Evolutionary conservation across 2,329 filamentous ascomycete species (phyloP).

Genomic region (Aspergillus vadensis): DNA sequence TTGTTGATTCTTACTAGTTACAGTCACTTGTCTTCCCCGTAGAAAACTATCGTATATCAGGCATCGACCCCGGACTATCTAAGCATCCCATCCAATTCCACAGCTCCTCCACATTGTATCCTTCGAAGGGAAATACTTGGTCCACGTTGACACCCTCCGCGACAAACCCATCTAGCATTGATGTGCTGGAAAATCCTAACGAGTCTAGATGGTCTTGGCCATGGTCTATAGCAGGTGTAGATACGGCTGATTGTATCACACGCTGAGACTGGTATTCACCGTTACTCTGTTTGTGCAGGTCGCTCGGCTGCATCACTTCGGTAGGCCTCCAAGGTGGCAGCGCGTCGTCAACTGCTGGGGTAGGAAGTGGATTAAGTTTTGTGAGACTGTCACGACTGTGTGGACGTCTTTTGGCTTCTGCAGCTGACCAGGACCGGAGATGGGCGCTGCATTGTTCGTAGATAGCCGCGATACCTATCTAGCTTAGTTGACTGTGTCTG

Average conservation of each 20-base stretch:
- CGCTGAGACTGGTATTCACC: not conserved
- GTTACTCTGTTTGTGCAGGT: not conserved
- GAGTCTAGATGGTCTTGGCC: not conserved
- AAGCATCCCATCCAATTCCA: conserved; percentile 29
- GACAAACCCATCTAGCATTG: not conserved
- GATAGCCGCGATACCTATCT: conserved; percentile 5
- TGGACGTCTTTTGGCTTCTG: too few relatives aligned
- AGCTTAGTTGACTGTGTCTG: not conserved
- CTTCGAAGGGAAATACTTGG: conserved; percentile 21
- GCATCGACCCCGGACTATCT: conserved; percentile 10
- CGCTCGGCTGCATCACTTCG: not conserved
- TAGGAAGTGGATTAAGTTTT: not conserved
- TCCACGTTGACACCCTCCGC: conserved; percentile 10
- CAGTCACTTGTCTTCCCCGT: too few relatives aligned
- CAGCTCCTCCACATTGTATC: conserved; percentile 26
- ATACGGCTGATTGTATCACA: not conserved
- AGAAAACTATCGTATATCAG: not conserved
- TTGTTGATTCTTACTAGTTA: too few relatives aligned
- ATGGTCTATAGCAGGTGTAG: not conserved
- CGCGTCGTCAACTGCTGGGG: not conserved
- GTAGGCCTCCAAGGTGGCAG: not conserved
- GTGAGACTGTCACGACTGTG: too few relatives aligned
- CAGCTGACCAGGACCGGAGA: not conserved
- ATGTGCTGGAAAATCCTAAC: not conserved
- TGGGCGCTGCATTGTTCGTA: conserved; percentile 12